Conservation (phyloP, 2,329 filamentous ascomycete genomes). For the Truncatella angustata region DNA sequence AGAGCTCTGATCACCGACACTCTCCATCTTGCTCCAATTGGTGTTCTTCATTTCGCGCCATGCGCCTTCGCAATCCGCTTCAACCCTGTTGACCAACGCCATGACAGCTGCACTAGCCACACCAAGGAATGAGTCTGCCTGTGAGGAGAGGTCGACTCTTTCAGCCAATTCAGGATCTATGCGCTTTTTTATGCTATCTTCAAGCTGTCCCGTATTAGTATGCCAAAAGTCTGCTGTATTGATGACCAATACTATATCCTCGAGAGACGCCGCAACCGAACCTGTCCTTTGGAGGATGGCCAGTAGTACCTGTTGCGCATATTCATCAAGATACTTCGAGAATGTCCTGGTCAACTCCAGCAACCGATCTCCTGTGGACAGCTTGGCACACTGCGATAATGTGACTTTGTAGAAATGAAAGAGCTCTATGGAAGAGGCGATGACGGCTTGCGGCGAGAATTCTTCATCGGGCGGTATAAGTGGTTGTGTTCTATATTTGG, state of each 20-base stretch:
- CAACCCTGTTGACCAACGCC: conserved; percentile 79
- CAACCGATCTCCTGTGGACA: conserved; percentile 86
- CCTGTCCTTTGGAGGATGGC: conserved; percentile 62
- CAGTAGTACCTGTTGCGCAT: conserved; percentile 88
- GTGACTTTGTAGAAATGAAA: conserved; percentile 97
- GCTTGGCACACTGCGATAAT: conserved; percentile 89
- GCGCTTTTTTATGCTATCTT: conserved; percentile 89
- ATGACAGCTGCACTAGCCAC: conserved; percentile 87
- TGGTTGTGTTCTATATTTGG: conserved; percentile 81
- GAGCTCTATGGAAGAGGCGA: conserved; percentile 89
- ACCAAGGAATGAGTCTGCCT: conserved; percentile 92
- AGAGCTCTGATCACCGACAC: conserved; percentile 87
- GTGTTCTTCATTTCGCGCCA: conserved; percentile 98
- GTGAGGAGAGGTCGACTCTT: conserved; percentile 84
- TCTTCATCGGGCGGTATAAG: conserved; percentile 83
- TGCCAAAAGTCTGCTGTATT: conserved; percentile 99
- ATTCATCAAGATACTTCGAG: conserved; percentile 91
- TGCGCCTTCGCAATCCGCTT: conserved; percentile 75
- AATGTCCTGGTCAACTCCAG: conserved; percentile 82
- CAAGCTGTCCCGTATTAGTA: conserved; percentile 84
- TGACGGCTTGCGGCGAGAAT: conserved; percentile 85
- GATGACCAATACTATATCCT: conserved; percentile 81
- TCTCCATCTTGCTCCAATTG: conserved; percentile 91
- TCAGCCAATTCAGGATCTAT: conserved; percentile 76
- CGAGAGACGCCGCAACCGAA: conserved; percentile 53